Base-by-base conservation (phyloP, 2,329 filamentous ascomycete genomes). In the Coniella vitis region DNA sequence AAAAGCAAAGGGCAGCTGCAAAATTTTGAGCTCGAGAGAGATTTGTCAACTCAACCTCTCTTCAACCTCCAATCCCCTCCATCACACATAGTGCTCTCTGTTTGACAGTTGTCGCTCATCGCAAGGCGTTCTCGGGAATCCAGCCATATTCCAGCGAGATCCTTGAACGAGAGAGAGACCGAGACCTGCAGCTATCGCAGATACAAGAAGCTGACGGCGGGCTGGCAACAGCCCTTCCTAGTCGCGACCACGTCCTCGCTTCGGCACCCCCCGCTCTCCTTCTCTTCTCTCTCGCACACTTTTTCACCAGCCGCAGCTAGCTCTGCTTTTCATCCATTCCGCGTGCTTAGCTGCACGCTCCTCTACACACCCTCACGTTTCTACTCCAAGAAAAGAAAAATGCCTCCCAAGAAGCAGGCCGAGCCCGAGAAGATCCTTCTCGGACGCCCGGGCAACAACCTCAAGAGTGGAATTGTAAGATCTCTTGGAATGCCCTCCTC, bases 381-480 rank as follows among this genome's bases (percentile, higher is more conserved):
- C 59, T 83, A 82, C 75, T 62, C 74, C 75, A 63, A 79, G 76
- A 64, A 83, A 78, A 68, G 75, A 70, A 68, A 76, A 68, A 98
- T 98, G 93, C 78, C 89, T 72, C 93, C 93, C 69, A 98, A 98
- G 81, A 97, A 97, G 75, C 75, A 73, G 47, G 84, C 83, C 62
- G 83, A 88, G 63, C 87, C 96, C 79, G 87, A 97, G 79, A 97
- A 97, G 84, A 79, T 97, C 70, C 84, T 93, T 61, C 79, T 98
- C 71, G 93, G 93, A 70, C 81, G 93, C 67, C 93, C 93, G 58
- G 93, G 93, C 65, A 98, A 98, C 81, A 97, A 83, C 74, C 71
- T 98, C 71, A 98, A 97, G 83, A 96, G 89, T 76, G 94, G 93
- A 75, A 98, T 98, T 83, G 93, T 94, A 78, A 72, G 81, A 50